phyloP scores from a whole-genome alignment of 371 early-diverging fungal genomes.

The Actinomucor elegans region DNA sequence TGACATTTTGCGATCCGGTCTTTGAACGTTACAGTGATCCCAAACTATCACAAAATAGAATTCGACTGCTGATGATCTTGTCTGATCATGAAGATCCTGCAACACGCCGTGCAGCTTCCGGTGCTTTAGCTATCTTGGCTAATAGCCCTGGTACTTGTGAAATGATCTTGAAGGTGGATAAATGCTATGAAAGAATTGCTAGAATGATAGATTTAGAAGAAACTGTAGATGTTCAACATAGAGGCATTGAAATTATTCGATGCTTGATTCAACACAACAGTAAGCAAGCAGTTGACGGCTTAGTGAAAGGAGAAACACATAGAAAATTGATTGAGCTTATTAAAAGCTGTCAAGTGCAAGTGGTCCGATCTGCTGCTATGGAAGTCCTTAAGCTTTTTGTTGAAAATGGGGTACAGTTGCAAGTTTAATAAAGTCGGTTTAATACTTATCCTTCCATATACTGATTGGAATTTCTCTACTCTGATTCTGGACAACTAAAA shows the following conservation, averaged over 20 bases:
- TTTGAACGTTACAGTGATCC: slow-evolving; percentile 70
- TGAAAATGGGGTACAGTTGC: slow-evolving; percentile 39
- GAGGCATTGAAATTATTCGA: slow-evolving; percentile 55
- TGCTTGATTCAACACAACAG: slow-evolving; percentile 39
- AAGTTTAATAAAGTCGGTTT: slow-evolving; percentile 9
- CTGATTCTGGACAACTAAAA: too few relatives aligned
- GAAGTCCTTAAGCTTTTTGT: slow-evolving; percentile 57
- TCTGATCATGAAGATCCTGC: slow-evolving; percentile 83
- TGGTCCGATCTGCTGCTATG: slow-evolving; percentile 59
- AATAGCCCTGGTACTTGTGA: slow-evolving; percentile 54
- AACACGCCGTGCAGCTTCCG: slow-evolving; percentile 86
- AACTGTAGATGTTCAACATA: slow-evolving; percentile 48
- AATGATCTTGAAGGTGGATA: slow-evolving; percentile 55
- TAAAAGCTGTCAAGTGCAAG: slow-evolving; percentile 45
- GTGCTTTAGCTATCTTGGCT: slow-evolving; percentile 84
- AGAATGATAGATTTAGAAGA: slow-evolving; percentile 41
- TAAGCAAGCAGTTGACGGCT: slow-evolving; percentile 24
- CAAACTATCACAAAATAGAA: slow-evolving; percentile 42
- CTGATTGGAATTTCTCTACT: too few relatives aligned
- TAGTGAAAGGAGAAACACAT: slow-evolving; percentile 36
- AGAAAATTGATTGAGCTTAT: slow-evolving; percentile 39
- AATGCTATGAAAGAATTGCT: slow-evolving; percentile 50
- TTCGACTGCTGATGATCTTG: slow-evolving; percentile 81
- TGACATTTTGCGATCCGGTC: slow-evolving; percentile 83
- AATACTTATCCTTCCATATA: too few relatives aligned